These are phyloP conservation scores for Globisporangium polare DNA, from an alignment of 352 stramenopile genomes.

Conservation along the genomic window DNA sequence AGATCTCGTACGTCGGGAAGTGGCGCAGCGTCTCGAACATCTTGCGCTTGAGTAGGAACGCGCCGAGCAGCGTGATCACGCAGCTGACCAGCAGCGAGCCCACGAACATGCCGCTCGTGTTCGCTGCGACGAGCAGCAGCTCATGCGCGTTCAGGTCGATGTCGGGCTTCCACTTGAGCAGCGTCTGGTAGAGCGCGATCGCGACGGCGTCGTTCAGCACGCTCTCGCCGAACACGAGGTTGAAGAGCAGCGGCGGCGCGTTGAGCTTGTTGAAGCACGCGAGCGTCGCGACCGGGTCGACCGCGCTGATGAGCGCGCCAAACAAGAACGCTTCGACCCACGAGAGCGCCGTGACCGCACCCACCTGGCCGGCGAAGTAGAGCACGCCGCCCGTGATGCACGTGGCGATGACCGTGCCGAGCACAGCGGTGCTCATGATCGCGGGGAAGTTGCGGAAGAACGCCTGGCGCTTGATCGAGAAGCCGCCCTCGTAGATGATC, in stretches of 20 bases:
- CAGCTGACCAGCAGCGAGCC: slow-evolving; percentile 70
- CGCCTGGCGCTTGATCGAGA: slow-evolving; percentile 79
- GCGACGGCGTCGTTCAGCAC: slow-evolving; percentile 94
- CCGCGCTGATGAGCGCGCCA: slow-evolving; percentile 90
- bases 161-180: slow-evolving; percentile 84
- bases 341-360: slow-evolving; percentile 68
- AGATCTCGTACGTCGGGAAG: slow-evolving; percentile 87
- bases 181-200: slow-evolving; percentile 92
- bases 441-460: slow-evolving; percentile 87
- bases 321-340: slow-evolving; percentile 92
- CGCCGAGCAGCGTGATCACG: slow-evolving; percentile 66
- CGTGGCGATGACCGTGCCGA: slow-evolving; percentile 77
- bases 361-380: slow-evolving; percentile 55
- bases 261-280: slow-evolving; percentile 91
- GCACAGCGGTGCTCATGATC: slow-evolving; percentile 80
- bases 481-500: slow-evolving; percentile 86
- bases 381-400: slow-evolving; percentile 73
- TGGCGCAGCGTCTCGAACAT: slow-evolving; percentile 69
- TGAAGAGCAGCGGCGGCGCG: slow-evolving; percentile 88
- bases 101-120: slow-evolving; percentile 75
- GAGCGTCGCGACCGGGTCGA: slow-evolving; percentile 92
- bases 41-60: slow-evolving; percentile 74
- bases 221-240: slow-evolving; percentile 94
- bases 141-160: slow-evolving; percentile 63
- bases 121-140: slow-evolving; percentile 53